A percentile compares a stretch with the other conserved stretches of the same genome.
Conservation (phyloP, 1,284 basidiomycete genomes). For the Malassezia arunalokei region DNA sequence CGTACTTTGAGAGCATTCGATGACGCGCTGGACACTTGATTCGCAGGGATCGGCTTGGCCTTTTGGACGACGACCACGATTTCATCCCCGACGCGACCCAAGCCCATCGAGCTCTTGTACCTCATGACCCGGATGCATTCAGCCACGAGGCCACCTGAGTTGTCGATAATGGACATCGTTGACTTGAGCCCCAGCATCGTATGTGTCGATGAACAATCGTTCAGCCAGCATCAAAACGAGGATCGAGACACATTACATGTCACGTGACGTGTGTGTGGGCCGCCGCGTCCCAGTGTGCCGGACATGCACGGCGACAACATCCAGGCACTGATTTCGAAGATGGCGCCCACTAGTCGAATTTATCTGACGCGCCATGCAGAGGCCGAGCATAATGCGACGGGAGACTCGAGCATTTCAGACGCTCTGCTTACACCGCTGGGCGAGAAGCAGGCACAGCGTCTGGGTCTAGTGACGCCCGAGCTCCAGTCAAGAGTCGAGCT, state of each 20-base stretch:
- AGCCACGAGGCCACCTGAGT: constrained; percentile 87
- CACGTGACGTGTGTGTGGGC: not conserved
- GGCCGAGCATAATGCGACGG: constrained; percentile 35
- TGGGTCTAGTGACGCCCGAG: constrained; percentile 24
- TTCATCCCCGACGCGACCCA: constrained; percentile 73
- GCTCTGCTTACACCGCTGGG: constrained; percentile 41
- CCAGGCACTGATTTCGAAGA: not conserved
- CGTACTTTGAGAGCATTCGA: constrained; percentile 55
- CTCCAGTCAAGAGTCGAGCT: constrained; percentile 28
- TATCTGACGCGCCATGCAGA: constrained; percentile 36
- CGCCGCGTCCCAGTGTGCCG: not conserved
- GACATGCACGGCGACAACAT: not conserved
- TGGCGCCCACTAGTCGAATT: constrained; percentile 23
- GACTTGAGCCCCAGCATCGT: constrained; percentile 45
- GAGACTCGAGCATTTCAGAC: constrained; percentile 37
- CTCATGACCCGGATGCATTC: constrained; percentile 96
- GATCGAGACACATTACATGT: not conserved
- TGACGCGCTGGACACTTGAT: constrained; percentile 13
- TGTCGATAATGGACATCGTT: constrained; percentile 69
- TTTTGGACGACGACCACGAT: constrained; percentile 91
- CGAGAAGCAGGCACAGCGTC: constrained; percentile 32
- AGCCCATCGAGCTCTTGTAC: constrained; percentile 71
- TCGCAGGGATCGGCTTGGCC: constrained; percentile 61
- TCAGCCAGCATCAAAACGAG: too few species aligned
- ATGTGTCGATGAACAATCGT: too few species aligned